Evolutionary conservation across 768 basidiomycete species (phyloP).

Genomic region (Calocybe cyanea): DNA sequence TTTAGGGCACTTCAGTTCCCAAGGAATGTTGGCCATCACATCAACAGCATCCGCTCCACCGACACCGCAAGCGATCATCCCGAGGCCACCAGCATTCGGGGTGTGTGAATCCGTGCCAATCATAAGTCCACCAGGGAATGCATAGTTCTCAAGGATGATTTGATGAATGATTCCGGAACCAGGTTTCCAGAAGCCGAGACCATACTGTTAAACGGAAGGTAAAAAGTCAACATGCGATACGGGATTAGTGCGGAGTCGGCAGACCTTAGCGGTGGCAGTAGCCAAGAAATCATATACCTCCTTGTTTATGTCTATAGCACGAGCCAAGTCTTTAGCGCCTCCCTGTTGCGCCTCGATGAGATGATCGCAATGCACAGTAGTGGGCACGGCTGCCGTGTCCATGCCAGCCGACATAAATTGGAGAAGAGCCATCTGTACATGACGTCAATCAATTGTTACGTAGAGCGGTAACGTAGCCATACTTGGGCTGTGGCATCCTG

Average conservation of each 20-base stretch:
- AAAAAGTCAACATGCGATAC: background rate
- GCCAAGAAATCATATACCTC: conserved; percentile 99
- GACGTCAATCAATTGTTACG: conserved; percentile 24
- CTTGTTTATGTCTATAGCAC: conserved; percentile 91
- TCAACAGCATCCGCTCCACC: conserved; percentile 99
- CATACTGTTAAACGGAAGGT: conserved; percentile 53
- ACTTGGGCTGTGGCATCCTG: conserved; percentile 91
- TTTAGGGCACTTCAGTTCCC: conserved; percentile 99
- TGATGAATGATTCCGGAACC: conserved; percentile 99
- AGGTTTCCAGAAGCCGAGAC: conserved; percentile 99
- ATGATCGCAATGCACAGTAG: conserved; percentile 99
- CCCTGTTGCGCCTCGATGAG: conserved; percentile 97
- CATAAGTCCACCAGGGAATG: conserved; percentile 98
- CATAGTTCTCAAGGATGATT: conserved; percentile 99
- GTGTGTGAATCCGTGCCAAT: conserved; percentile 99
- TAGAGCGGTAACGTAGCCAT: conserved; percentile 18
- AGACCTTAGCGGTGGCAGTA: conserved; percentile 88
- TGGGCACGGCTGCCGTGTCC: conserved; percentile 95
- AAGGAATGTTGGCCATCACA: conserved; percentile 96
- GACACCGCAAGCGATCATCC: conserved; percentile 99
- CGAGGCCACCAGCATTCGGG: conserved; percentile 98
- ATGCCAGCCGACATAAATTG: conserved; percentile 99
- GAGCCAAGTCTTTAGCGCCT: conserved; percentile 88
- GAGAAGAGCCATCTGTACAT: conserved; percentile 88
- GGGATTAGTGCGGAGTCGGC: conserved; percentile 9